phyloP scores from a whole-genome alignment of 306 rosid species.

The Dryas octopetala region DNA sequence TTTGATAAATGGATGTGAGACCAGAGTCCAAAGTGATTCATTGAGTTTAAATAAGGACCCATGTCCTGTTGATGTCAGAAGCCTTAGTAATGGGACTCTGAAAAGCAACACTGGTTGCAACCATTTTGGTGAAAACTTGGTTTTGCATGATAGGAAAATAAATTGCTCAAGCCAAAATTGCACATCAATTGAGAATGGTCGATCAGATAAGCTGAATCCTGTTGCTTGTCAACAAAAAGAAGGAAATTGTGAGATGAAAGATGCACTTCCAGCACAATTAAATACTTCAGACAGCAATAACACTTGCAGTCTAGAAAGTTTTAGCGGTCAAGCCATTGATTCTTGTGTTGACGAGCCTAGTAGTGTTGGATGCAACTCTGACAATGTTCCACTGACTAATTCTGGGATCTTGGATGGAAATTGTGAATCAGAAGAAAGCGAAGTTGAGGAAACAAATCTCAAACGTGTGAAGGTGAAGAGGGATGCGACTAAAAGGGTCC shows the following conservation, averaged over 20 bases:
- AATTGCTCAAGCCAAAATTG: slow-evolving; percentile 27
- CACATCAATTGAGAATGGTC: slow-evolving; percentile 44
- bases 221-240: slow-evolving; percentile 30
- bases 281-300: slow-evolving; percentile 38
- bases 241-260: slow-evolving; percentile 28
- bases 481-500: slow-evolving; percentile 83
- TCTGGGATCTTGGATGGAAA: slow-evolving; percentile 33
- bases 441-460: slow-evolving; percentile 44
- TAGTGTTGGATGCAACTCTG: slow-evolving; percentile 15
- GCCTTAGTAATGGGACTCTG: slow-evolving; percentile 39
- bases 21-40: slow-evolving; percentile 36
- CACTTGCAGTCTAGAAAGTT: slow-evolving; percentile 44
- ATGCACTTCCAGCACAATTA: slow-evolving; percentile 33
- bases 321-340: slow-evolving; percentile 34
- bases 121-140: slow-evolving; percentile 34
- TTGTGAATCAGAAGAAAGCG: slow-evolving; percentile 31
- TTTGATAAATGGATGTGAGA: slow-evolving; percentile 39
- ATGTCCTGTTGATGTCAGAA: slow-evolving; percentile 33
- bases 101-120: slow-evolving; percentile 21
- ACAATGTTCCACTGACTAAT: slow-evolving; percentile 21
- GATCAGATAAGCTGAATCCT: slow-evolving; percentile 31
- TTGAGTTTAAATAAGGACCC: slow-evolving; percentile 26
- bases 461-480: slow-evolving; percentile 64
- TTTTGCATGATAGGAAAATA: slow-evolving; percentile 21
- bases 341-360: slow-evolving; percentile 29